Conservation (phyloP, 1,284 basidiomycete genomes). For the Gastroboletus turbinatus region DNA sequence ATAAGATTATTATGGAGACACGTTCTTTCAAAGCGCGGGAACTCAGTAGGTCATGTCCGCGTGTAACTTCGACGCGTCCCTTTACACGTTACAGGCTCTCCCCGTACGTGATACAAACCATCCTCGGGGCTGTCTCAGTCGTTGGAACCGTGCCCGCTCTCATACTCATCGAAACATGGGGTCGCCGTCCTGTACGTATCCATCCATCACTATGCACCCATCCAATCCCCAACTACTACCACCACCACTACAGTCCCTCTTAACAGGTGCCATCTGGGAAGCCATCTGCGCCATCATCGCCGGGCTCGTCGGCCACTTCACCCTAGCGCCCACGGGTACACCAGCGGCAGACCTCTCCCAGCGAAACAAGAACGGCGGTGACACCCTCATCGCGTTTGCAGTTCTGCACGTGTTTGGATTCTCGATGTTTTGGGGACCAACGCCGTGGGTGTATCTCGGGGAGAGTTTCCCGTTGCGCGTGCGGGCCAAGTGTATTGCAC, state of each 20-base stretch:
- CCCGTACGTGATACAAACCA: constrained; percentile 74
- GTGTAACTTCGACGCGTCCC: neutral
- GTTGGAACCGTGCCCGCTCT: constrained; percentile 63
- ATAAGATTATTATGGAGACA: constrained; percentile 76
- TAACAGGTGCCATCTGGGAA: constrained; percentile 65
- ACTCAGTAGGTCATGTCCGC: constrained; percentile 45
- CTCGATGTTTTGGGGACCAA: constrained; percentile 56
- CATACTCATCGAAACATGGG: constrained; percentile 65
- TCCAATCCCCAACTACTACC: neutral
- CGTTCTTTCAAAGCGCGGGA: constrained; percentile 78
- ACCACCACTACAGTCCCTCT: constrained; percentile 46
- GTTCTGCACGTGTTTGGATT: constrained; percentile 58
- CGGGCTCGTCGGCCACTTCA: constrained; percentile 71
- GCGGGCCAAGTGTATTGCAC: constrained; percentile 57
- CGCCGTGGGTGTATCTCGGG: constrained; percentile 59
- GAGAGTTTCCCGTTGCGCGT: constrained; percentile 64
- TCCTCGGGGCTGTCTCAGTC: constrained; percentile 69
- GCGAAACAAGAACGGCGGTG: constrained; percentile 46
- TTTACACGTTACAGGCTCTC: constrained; percentile 42
- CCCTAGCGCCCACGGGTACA: constrained; percentile 46
- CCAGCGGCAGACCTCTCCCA: constrained; percentile 39
- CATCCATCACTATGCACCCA: neutral
- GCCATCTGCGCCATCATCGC: constrained; percentile 65
- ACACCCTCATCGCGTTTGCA: constrained; percentile 58
- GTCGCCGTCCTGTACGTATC: constrained; percentile 51